phyloP scores from a whole-genome alignment of 257 asterid species.

The Jacaranda copaia region DNA sequence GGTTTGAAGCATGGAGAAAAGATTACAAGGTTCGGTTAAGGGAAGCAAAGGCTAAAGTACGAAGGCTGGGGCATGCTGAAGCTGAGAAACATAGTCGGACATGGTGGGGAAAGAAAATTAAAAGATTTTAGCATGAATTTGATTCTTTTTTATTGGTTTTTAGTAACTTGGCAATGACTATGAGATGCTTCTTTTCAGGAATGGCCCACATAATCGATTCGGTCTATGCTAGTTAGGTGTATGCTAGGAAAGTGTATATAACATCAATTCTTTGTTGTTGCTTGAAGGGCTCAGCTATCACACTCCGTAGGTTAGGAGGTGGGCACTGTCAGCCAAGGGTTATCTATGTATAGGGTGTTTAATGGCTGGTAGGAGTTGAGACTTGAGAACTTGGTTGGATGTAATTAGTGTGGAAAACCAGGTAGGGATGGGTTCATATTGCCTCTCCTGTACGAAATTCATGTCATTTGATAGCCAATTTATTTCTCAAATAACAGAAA shows the following conservation, averaged over 20 bases:
- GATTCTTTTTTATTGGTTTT: constrained; percentile 14
- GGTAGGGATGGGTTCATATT: constrained; percentile 20
- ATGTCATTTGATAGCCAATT: background rate
- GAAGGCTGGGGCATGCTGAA: constrained; percentile 50
- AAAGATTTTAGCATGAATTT: constrained; percentile 36
- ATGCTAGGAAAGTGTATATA: constrained; percentile 30
- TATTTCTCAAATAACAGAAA: too few species aligned
- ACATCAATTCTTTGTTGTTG: constrained; percentile 19
- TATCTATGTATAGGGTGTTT: constrained; percentile 30
- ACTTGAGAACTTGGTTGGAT: constrained; percentile 17
- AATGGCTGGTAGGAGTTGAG: background rate
- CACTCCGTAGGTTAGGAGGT: background rate
- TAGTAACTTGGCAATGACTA: constrained; percentile 24
- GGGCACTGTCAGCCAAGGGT: background rate
- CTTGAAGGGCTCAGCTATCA: constrained; percentile 32
- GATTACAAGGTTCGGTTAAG: constrained; percentile 69
- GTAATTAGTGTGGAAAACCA: constrained; percentile 28
- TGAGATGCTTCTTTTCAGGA: constrained; percentile 39
- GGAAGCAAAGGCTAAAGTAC: constrained; percentile 64
- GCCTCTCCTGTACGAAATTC: constrained; percentile 21
- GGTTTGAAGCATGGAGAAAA: constrained; percentile 72
- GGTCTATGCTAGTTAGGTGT: constrained; percentile 31
- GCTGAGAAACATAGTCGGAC: constrained; percentile 53
- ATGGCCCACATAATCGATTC: constrained; percentile 30
- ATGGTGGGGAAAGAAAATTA: constrained; percentile 85